A percentile compares a stretch with the other conserved stretches of the same genome.
Conservation (phyloP, 1,284 basidiomycete genomes). For the Binderoboletus segoi region DNA sequence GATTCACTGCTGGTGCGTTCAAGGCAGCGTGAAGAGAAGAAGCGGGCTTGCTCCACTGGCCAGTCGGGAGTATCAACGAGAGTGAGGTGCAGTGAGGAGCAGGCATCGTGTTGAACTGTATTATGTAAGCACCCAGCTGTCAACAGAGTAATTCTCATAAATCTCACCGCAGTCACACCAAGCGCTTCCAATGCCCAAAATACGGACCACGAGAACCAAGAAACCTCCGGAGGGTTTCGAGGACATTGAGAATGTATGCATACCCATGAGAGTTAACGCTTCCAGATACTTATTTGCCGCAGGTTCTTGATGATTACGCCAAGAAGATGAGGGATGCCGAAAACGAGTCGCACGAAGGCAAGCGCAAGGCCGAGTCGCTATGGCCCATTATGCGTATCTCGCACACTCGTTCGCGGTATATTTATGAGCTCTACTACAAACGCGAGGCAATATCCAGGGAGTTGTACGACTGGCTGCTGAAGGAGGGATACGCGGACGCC, state of each 20-base stretch:
- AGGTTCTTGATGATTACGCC: slow-evolving; percentile 93
- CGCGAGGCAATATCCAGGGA: slow-evolving; percentile 93
- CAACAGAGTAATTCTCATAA: background rate
- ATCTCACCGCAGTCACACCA: slow-evolving; percentile 24
- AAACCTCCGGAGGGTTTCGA: slow-evolving; percentile 97
- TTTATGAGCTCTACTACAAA: slow-evolving; percentile 99
- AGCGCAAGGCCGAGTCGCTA: slow-evolving; percentile 94
- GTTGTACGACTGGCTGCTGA: slow-evolving; percentile 97
- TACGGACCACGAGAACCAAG: slow-evolving; percentile 93
- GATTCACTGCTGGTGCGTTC: background rate
- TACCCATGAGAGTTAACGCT: background rate
- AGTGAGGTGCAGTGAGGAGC: slow-evolving; percentile 3
- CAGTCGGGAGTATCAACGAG: slow-evolving; percentile 21
- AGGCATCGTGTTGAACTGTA: slow-evolving; percentile 12
- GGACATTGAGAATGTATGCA: slow-evolving; percentile 81
- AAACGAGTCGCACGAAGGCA: slow-evolving; percentile 97
- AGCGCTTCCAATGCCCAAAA: slow-evolving; percentile 89
- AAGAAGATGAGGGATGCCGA: slow-evolving; percentile 98
- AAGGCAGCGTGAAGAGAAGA: slow-evolving; percentile 1
- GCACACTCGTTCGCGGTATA: slow-evolving; percentile 93
- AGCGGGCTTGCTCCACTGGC: slow-evolving; percentile 11
- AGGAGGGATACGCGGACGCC: slow-evolving; percentile 96
- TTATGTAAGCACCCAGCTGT: slow-evolving; percentile 34
- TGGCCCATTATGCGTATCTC: slow-evolving; percentile 99
- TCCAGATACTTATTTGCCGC: slow-evolving; percentile 16